These are phyloP conservation scores for Prunus mume DNA, from an alignment of 306 rosid species.

Conservation along the genomic window DNA sequence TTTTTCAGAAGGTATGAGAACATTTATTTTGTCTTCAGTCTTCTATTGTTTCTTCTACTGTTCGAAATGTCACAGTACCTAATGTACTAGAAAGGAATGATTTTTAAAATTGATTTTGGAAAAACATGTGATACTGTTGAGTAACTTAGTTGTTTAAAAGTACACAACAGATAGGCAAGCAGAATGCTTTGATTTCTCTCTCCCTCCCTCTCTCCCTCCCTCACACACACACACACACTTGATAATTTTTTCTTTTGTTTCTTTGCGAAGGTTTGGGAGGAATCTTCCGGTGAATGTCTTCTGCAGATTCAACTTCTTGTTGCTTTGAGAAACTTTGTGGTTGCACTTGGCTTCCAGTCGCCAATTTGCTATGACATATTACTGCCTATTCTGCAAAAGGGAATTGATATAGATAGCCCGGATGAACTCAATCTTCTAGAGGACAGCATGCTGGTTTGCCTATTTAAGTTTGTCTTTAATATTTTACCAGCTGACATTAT, in stretches of 20 bases:
- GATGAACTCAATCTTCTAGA: slow-evolving; percentile 90
- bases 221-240: not conserved
- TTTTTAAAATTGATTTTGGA: not conserved
- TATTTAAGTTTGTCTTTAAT: slow-evolving; percentile 13
- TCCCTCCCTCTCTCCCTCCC: not conserved
- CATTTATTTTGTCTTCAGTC: slow-evolving; percentile 11
- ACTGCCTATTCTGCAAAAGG: slow-evolving; percentile 77
- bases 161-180: not conserved
- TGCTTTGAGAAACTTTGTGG: slow-evolving; percentile 88
- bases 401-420: slow-evolving; percentile 86
- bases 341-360: slow-evolving; percentile 81
- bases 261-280: slow-evolving; percentile 81
- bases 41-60: not conserved
- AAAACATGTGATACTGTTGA: not conserved
- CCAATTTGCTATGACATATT: slow-evolving; percentile 78
- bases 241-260: not conserved
- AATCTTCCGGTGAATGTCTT: slow-evolving; percentile 89
- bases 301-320: slow-evolving; percentile 92
- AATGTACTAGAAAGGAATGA: not conserved
- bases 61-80: not conserved
- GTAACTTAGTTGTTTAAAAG: not conserved
- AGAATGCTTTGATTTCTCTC: not conserved
- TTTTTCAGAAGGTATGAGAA: slow-evolving; percentile 76
- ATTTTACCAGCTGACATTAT: slow-evolving; percentile 7
- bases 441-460: slow-evolving; percentile 95